Evolutionary conservation across 208 protist genomes (phyloP).

Genomic region (Leishmania guyanensis): DNA sequence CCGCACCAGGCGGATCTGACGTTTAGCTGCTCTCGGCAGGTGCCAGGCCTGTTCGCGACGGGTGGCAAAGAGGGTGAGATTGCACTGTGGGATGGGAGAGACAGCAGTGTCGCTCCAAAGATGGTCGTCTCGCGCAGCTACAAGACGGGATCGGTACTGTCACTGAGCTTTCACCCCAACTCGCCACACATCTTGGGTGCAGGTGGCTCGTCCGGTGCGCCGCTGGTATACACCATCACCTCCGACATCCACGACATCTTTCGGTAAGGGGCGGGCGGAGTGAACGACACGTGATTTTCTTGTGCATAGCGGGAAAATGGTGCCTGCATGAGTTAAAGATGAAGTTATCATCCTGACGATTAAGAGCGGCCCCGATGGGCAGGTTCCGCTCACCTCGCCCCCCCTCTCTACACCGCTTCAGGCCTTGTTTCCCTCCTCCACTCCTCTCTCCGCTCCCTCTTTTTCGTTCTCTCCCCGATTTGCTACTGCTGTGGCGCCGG

Average conservation of each 20-base stretch:
- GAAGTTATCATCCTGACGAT: background rate
- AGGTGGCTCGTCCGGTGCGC: constrained; percentile 76
- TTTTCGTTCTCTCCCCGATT: constrained; percentile 14
- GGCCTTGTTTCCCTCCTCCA: constrained; percentile 7
- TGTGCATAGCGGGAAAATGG: background rate
- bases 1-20: constrained; percentile 75
- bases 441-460: background rate
- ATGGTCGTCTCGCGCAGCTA: constrained; percentile 74
- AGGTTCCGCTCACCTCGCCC: background rate
- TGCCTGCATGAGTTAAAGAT: no score
- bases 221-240: constrained; percentile 92
- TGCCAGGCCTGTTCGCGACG: constrained; percentile 83
- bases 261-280: background rate
- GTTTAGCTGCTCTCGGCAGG: constrained; percentile 74
- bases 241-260: constrained; percentile 71
- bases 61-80: constrained; percentile 89
- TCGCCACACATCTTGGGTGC: constrained; percentile 87
- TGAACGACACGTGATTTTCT: background rate
- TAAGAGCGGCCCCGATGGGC: background rate
- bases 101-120: constrained; percentile 25
- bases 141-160: constrained; percentile 82
- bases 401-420: background rate
- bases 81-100: constrained; percentile 85
- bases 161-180: constrained; percentile 86
- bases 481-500: background rate